phyloP scores from a whole-genome alignment of 345 rosid genomes.

The Geranium brycei region DNA sequence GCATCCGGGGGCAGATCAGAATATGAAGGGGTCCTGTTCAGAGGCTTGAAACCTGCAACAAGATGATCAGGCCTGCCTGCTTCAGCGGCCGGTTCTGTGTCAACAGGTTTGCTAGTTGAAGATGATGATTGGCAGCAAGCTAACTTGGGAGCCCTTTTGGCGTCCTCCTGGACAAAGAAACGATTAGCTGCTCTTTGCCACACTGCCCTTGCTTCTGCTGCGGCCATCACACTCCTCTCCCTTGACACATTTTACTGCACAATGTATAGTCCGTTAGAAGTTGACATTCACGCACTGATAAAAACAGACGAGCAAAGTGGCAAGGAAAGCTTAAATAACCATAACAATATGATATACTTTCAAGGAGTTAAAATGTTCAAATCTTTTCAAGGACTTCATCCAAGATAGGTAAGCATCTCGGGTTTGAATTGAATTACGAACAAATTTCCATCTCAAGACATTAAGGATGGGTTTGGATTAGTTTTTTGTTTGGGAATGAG shows the following conservation, averaged over 20 bases:
- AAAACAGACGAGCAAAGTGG: too few relatives aligned
- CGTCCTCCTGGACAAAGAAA: slow-evolving; percentile 96
- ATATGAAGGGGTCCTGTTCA: slow-evolving; percentile 33
- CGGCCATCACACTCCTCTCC: slow-evolving; percentile 53
- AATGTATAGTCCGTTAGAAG: neutral
- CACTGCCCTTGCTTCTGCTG: slow-evolving; percentile 77
- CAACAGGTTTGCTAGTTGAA: slow-evolving; percentile 37
- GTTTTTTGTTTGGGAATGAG: too few relatives aligned
- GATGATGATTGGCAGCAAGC: slow-evolving; percentile 76
- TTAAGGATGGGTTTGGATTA: too few relatives aligned
- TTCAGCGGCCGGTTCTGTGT: slow-evolving; percentile 31
- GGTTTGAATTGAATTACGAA: too few relatives aligned
- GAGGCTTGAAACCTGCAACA: slow-evolving; percentile 43
- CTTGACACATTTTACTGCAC: slow-evolving; percentile 22
- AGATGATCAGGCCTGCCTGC: slow-evolving; percentile 31
- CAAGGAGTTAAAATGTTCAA: too few relatives aligned
- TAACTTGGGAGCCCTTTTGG: slow-evolving; percentile 89
- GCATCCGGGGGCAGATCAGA: slow-evolving; percentile 40
- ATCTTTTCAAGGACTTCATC: too few relatives aligned
- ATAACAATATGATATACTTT: too few relatives aligned
- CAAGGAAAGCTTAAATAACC: too few relatives aligned
- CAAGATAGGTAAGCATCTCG: too few relatives aligned
- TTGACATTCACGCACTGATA: neutral
- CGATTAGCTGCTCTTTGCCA: slow-evolving; percentile 93
- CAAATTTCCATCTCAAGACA: too few relatives aligned